Evolutionary conservation across 768 basidiomycete species (phyloP), one percentile per base, ranked within the genome.

Genomic region (Amanita polypyramis): DNA sequence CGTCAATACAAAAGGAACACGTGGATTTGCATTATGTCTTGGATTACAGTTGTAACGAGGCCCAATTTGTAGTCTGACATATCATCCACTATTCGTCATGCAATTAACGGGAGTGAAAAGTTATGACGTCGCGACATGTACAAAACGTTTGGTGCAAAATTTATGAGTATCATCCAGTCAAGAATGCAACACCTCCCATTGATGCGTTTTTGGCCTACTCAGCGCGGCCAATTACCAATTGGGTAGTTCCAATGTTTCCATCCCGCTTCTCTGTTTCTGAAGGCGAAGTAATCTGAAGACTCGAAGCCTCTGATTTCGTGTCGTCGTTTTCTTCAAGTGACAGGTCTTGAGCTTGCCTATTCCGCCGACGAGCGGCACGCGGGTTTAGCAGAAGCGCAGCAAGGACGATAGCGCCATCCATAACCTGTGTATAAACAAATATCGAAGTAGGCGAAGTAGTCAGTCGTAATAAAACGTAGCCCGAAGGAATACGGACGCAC

Each of bases 331-430:
- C 47, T 34, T 39, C 45, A 9, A 25, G 15, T 5, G 5, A n/a
- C 14, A 38, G 8, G 32, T 12, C 19, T 41, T 38, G 12, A 10
- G 37, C 46, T 14, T 48, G 51, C 2, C 47, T 51, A 43, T 59
- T 57, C 43, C 52, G 25, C 42, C 70, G 65, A 32, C 63, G 63
- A 20, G 59, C 60, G 1, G 76, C 75, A 1, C 70, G 59, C 1
- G 84, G 83, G 58, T 89, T 87, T 30, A 89, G 71, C 20, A 85
- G 71, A 8, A 77, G 50, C 0, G 82, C 81, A 4, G 77, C 69
- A 12, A 86, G 25, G 15, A 88, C 56, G 32, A 90, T 73, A 10
- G 76, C 55, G 0, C 69, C 69, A 55, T 89, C 85, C 45, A 87
- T 63, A 0, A 83, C 64, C 81, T 81, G 39, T 11, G n/a, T 15